phyloP scores from a whole-genome alignment of 2,329 filamentous ascomycete genomes.

The Diaporthe caulivora region DNA sequence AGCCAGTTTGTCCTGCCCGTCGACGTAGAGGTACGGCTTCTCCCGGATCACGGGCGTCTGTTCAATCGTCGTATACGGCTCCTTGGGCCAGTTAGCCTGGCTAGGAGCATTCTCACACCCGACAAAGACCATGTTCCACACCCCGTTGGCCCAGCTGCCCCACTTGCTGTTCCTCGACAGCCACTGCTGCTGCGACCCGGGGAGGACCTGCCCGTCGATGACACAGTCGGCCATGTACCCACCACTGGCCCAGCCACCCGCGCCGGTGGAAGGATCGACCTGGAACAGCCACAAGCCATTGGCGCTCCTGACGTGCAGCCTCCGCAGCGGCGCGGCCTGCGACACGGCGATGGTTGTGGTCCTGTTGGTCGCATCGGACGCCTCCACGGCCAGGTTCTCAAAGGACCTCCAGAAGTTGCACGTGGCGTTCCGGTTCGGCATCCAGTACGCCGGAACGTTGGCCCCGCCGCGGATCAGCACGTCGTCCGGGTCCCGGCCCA shows the following conservation, averaged over 20 bases:
- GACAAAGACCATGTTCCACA: constrained; percentile 52
- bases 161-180: constrained; percentile 50
- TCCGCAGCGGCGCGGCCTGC: constrained; percentile 49
- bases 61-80: constrained; percentile 48
- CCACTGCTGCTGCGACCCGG: constrained; percentile 52
- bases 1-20: constrained; percentile 43
- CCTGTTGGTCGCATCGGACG: constrained; percentile 47
- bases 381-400: constrained; percentile 50
- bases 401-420: constrained; percentile 51
- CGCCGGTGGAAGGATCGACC: constrained; percentile 48
- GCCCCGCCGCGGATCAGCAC: constrained; percentile 49
- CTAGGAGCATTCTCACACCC: constrained; percentile 47
- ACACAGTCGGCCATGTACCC: constrained; percentile 51
- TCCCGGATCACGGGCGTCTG: constrained; percentile 48
- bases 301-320: constrained; percentile 48
- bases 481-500: constrained; percentile 48
- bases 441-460: constrained; percentile 51
- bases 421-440: constrained; percentile 51
- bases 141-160: constrained; percentile 50
- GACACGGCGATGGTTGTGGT: constrained; percentile 51
- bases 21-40: constrained; percentile 48
- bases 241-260: constrained; percentile 50
- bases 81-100: constrained; percentile 45
- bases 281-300: constrained; percentile 51
- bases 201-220: constrained; percentile 48